A percentile compares a stretch with the other conserved stretches of the same genome.
These are phyloP conservation scores for Sarocladium brachiariae DNA, from an alignment of 2,329 filamentous ascomycete species.

Conservation along the genomic window DNA sequence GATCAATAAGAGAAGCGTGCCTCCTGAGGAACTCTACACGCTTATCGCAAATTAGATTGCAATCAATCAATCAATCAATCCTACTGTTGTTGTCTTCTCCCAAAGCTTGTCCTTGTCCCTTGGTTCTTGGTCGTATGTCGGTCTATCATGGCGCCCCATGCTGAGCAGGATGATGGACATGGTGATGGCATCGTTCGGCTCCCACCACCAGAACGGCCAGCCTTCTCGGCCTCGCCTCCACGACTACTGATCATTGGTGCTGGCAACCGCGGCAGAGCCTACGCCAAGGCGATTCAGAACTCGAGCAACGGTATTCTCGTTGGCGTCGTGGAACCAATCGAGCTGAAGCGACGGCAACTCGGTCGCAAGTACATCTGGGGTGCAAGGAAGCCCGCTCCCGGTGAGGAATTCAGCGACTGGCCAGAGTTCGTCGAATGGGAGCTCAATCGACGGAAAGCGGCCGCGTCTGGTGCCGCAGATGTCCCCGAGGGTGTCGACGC, in stretches of 20 bases:
- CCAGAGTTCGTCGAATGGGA: constrained; percentile 69
- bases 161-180: not conserved
- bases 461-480: constrained; percentile 36
- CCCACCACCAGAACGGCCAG: not conserved
- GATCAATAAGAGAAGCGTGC: too few relatives aligned
- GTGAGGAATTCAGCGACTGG: constrained; percentile 70
- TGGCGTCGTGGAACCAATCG: constrained; percentile 74
- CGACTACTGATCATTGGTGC: constrained; percentile 76
- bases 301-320: constrained; percentile 64
- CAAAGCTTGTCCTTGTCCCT: too few relatives aligned
- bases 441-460: constrained; percentile 47
- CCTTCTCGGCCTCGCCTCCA: constrained; percentile 33
- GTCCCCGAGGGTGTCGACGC: constrained; percentile 53
- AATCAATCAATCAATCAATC: not conserved
- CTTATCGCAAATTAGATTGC: not conserved
- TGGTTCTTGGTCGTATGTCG: too few relatives aligned
- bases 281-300: constrained; percentile 59
- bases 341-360: constrained; percentile 68
- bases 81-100: not conserved
- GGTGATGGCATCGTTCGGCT: not conserved
- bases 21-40: too few relatives aligned
- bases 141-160: not conserved
- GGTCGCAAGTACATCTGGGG: constrained; percentile 68
- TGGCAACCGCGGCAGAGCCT: constrained; percentile 72
- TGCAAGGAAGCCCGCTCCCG: constrained; percentile 37